Evolutionary conservation across 768 basidiomycete species (phyloP).

Genomic region (Pilatotrama ljubarskyi): DNA sequence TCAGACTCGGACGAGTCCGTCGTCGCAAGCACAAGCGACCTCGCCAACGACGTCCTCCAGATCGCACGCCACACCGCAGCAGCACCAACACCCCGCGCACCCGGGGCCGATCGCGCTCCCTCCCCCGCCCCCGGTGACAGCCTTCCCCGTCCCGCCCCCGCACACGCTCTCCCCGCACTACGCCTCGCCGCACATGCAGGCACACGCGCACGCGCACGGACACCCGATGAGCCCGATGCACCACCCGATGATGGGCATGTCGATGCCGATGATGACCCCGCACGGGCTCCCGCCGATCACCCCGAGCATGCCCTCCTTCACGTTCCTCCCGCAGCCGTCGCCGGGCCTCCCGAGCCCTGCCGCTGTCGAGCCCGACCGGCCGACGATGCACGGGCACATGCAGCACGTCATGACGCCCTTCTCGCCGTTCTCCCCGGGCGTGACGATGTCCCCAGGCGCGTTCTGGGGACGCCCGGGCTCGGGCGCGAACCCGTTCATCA

Average conservation of each 20-base stretch:
- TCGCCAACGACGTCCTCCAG: slow-evolving; percentile 16
- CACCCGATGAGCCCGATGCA: slow-evolving; percentile 42
- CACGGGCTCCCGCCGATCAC: slow-evolving; percentile 89
- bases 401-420: slow-evolving; percentile 31
- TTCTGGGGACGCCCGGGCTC: slow-evolving; percentile 66
- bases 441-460: slow-evolving; percentile 71
- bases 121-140: slow-evolving; percentile 49
- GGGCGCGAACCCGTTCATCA: slow-evolving; percentile 45
- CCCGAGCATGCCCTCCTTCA: slow-evolving; percentile 97
- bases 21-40: slow-evolving; percentile 13
- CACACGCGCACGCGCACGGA: slow-evolving; percentile 17
- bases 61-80: slow-evolving; percentile 19
- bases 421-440: slow-evolving; percentile 65
- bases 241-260: slow-evolving; percentile 33
- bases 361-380: slow-evolving; percentile 14
- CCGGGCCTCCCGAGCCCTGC: slow-evolving; percentile 37
- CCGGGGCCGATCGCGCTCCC: slow-evolving; percentile 73
- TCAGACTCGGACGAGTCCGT: slow-evolving; percentile 7
- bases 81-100: slow-evolving; percentile 40
- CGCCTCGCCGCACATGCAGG: slow-evolving; percentile 32
- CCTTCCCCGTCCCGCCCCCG: slow-evolving; percentile 38
- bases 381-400: slow-evolving; percentile 22
- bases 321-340: slow-evolving; percentile 64
- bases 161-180: slow-evolving; percentile 38
- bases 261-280: slow-evolving; percentile 54